Conservation (phyloP, 164 flowering plant genomes). For the Akebia trifoliata region DNA sequence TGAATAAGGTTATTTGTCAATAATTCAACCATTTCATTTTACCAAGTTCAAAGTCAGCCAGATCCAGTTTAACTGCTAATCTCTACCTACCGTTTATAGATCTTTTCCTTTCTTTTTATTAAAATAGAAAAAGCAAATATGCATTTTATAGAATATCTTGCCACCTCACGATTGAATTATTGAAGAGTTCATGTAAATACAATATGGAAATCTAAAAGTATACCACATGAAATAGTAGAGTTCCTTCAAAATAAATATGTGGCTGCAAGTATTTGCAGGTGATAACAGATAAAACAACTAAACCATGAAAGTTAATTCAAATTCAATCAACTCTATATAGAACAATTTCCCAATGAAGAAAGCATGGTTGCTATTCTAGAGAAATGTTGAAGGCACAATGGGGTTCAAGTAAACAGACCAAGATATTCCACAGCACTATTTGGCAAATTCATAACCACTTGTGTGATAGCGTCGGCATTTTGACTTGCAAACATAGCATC, state of each 20-base stretch:
- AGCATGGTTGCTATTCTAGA: background rate
- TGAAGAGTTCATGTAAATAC: no score
- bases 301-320: background rate
- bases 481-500: conserved; percentile 52
- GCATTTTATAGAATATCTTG: no score
- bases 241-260: background rate
- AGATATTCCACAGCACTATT: conserved; percentile 79
- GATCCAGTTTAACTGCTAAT: no score
- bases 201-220: no score
- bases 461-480: conserved; percentile 56
- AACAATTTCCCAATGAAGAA: no score
- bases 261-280: background rate
- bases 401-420: conserved; percentile 34
- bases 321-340: background rate
- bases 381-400: background rate
- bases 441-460: conserved; percentile 94
- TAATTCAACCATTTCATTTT: no score
- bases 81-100: no score
- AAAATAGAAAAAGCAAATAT: no score
- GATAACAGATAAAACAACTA: background rate
- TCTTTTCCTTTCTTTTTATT: no score
- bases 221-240: background rate
- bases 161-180: no score
- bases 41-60: no score
- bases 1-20: no score